Percentiles rank a stretch among this genome's conserved stretches.
Evolutionary conservation across 169 alveolate genomes (phyloP).

Genomic region (Cytauxzoon felis): DNA sequence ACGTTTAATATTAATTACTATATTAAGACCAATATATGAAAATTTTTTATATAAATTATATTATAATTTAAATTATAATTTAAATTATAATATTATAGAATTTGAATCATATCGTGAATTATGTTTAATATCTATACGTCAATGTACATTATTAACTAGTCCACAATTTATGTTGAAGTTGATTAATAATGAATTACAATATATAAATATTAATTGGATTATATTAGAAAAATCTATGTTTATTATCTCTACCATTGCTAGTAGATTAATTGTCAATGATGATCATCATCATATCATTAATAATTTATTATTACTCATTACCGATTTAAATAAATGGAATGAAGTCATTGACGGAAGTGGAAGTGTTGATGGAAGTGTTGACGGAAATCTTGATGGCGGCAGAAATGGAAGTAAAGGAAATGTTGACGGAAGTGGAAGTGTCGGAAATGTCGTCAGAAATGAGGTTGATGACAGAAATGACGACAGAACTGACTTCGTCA

Average conservation of each 20-base stretch:
- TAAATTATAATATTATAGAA: neutral
- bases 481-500: too few species aligned
- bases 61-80: neutral
- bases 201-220: slow-evolving; percentile 9
- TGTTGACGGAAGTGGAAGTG: too few species aligned
- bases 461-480: too few species aligned
- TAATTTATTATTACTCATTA: neutral
- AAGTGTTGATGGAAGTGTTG: neutral
- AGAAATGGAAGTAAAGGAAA: too few species aligned
- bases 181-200: neutral
- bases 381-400: too few species aligned
- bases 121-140: slow-evolving; percentile 15
- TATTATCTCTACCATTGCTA: neutral
- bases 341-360: neutral
- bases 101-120: slow-evolving; percentile 9
- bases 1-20: neutral
- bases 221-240: slow-evolving; percentile 10
- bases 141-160: slow-evolving; percentile 9
- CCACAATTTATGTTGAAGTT: slow-evolving; percentile 1
- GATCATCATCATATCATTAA: neutral
- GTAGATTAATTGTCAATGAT: slow-evolving; percentile 4
- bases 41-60: slow-evolving; percentile 9
- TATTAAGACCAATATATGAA: slow-evolving; percentile 3
- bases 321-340: neutral
- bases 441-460: too few species aligned